These are phyloP conservation scores for Wickerhamiella dianesei DNA, from an alignment of 805 yeast species.

Conservation along the genomic window DNA sequence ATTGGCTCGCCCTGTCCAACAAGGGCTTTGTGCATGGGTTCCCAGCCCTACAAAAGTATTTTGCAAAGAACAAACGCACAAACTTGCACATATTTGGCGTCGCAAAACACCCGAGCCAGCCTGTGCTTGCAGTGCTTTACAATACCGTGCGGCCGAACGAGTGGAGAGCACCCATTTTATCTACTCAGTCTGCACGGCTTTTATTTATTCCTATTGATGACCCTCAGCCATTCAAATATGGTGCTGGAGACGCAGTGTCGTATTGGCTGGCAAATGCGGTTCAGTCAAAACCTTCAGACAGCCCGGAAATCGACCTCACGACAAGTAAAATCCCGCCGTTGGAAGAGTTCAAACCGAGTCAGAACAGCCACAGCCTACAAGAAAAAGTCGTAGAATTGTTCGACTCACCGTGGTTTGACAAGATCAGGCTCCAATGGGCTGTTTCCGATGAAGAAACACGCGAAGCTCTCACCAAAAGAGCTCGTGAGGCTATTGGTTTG, in stretches of 20 bases:
- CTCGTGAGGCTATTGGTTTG: conserved; percentile 5
- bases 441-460: not conserved
- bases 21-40: not conserved
- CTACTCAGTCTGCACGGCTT: not conserved
- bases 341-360: no score
- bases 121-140: not conserved
- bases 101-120: conserved; percentile 3
- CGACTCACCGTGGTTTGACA: not conserved
- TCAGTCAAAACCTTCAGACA: not conserved
- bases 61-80: no score
- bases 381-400: not conserved
- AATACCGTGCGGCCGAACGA: not conserved
- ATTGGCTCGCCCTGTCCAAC: not conserved
- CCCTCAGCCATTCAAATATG: not conserved
- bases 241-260: not conserved
- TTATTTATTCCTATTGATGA: not conserved
- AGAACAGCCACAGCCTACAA: no score
- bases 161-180: not conserved
- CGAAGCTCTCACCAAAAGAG: not conserved
- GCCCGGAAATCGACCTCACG: not conserved
- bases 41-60: not conserved
- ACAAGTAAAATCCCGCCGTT: no score
- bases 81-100: not conserved
- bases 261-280: not conserved
- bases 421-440: not conserved